These are phyloP conservation scores for Penicillium aurantiogriseum DNA, from an alignment of 2,329 filamentous ascomycete genomes.

Conservation along the genomic window DNA sequence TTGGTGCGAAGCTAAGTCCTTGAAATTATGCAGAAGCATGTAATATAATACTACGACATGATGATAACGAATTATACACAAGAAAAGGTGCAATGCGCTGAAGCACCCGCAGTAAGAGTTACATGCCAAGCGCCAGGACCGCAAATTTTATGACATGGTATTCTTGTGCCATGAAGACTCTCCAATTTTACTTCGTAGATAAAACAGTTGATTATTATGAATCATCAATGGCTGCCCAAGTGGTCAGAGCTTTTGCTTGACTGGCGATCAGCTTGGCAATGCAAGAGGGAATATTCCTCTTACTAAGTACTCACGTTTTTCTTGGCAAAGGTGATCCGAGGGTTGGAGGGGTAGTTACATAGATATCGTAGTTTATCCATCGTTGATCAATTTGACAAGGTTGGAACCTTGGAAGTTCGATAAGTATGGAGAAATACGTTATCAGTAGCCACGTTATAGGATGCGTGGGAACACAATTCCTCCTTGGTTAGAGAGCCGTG, in stretches of 20 bases:
- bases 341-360: neutral
- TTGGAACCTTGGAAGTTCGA: neutral
- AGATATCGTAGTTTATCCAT: neutral
- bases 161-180: neutral
- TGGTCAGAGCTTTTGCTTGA: slow-evolving; percentile 7
- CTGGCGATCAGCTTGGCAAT: slow-evolving; percentile 3
- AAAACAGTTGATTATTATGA: neutral
- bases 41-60: neutral
- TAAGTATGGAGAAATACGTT: neutral
- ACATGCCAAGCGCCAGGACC: neutral
- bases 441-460: neutral
- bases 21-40: neutral
- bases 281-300: neutral
- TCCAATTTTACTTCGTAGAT: too few species aligned
- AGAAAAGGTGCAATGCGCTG: neutral
- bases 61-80: too few species aligned
- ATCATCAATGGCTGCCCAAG: neutral
- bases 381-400: neutral
- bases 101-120: neutral
- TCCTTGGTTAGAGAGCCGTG: neutral
- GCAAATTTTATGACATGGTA: neutral
- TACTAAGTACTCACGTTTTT: neutral
- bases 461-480: neutral
- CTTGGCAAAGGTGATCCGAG: neutral
- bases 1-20: neutral